Evolutionary conservation across 179 eudicot genomes (phyloP).

Genomic region (Vitellaria paradoxa): DNA sequence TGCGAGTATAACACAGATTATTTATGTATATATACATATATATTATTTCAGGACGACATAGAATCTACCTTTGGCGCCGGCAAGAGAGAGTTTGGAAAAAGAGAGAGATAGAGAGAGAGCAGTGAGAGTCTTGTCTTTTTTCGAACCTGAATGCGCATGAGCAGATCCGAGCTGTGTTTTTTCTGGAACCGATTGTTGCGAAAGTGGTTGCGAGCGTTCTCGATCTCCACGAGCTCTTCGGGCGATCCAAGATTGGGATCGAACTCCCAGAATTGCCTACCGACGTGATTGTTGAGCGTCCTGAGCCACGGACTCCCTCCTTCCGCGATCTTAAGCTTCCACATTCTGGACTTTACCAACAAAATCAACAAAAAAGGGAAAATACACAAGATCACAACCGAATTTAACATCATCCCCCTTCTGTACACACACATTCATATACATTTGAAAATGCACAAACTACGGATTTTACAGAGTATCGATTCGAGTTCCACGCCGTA

Average conservation of each 20-base stretch:
- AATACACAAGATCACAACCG: too few relatives aligned
- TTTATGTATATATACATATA: too few relatives aligned
- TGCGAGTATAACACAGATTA: too few relatives aligned
- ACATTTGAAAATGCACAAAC: neutral
- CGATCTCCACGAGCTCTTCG: slow-evolving; percentile 38
- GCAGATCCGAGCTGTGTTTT: slow-evolving; percentile 51
- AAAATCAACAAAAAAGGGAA: neutral
- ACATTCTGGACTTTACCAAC: slow-evolving; percentile 29
- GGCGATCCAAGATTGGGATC: slow-evolving; percentile 47
- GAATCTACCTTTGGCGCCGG: too few relatives aligned
- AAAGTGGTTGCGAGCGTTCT: slow-evolving; percentile 34
- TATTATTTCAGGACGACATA: too few relatives aligned
- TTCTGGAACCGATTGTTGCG: slow-evolving; percentile 33
- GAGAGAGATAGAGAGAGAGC: too few relatives aligned
- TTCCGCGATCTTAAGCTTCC: slow-evolving; percentile 64
- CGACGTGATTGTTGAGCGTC: slow-evolving; percentile 64
- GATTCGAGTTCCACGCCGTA: neutral
- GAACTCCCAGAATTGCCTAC: slow-evolving; percentile 90
- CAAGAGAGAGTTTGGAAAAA: too few relatives aligned
- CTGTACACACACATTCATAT: neutral
- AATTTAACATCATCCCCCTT: neutral
- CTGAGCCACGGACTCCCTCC: slow-evolving; percentile 82
- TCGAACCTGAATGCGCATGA: slow-evolving; percentile 47
- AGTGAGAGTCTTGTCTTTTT: too few relatives aligned
- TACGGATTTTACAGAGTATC: neutral